Percentiles rank a stretch among this genome's conserved stretches.
These are phyloP conservation scores for Ensete ventricosum DNA, from an alignment of 176 grass and related monocot species.

Conservation along the genomic window DNA sequence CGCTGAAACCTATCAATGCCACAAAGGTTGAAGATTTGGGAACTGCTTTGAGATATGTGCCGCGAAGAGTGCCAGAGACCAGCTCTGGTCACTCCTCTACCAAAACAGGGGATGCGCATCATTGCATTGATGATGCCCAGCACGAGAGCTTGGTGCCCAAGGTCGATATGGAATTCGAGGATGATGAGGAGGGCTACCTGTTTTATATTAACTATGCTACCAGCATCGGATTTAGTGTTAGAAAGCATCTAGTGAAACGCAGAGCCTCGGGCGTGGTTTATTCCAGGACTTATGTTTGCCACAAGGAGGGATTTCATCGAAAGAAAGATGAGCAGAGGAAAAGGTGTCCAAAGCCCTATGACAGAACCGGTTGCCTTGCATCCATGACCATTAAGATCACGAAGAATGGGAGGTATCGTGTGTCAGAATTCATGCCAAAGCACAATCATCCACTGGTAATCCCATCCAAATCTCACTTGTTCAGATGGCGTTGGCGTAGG, in stretches of 20 bases:
- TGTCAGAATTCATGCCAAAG: constrained; percentile 24
- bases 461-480: constrained; percentile 32
- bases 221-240: constrained; percentile 32
- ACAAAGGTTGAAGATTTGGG: not conserved
- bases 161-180: constrained; percentile 35
- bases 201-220: constrained; percentile 33
- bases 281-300: constrained; percentile 37
- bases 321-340: not conserved
- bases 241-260: constrained; percentile 34
- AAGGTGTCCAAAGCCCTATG: not conserved
- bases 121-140: not conserved
- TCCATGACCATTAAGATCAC: constrained; percentile 28
- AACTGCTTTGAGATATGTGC: constrained; percentile 1
- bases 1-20: not conserved
- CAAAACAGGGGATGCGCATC: not conserved
- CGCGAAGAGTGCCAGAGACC: not conserved
- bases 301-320: constrained; percentile 36
- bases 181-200: constrained; percentile 31
- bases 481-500: constrained; percentile 16
- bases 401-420: constrained; percentile 30
- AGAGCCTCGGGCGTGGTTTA: constrained; percentile 32
- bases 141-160: constrained; percentile 28
- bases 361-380: constrained; percentile 31
- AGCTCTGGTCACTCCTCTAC: not conserved
- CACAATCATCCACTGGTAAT: constrained; percentile 43